Base-by-base conservation (phyloP, 768 basidiomycete genomes). In the Lactarius hengduanensis region DNA sequence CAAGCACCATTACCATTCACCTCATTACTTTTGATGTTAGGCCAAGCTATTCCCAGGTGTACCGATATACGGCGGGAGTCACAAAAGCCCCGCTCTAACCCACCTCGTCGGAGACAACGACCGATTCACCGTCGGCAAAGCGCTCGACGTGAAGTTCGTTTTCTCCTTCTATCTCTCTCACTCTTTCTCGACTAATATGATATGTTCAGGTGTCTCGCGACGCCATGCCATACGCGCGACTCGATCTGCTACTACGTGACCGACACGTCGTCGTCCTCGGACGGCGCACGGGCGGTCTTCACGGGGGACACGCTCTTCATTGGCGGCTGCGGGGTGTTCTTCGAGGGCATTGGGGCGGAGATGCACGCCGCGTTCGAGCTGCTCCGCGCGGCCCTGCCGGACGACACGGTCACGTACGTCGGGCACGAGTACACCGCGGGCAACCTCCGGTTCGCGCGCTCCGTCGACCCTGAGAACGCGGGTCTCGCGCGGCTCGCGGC, bases 201-300 rank as follows among this genome's bases (percentile, higher is more conserved):
- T 32, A 30, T 60, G 34, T 28, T 13, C 67, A 91, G 92, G 75
- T 92, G 90, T 76, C 78, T 94, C 28, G 88, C 91, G 30, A 95
- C 92, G 1, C 92, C 94, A 1, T 96, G 94, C 77, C 96, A 98
- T 76, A 98, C 96, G 3, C 91, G 92, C 74, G 96, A 98, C 77
- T 97, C 96, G 18, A 96, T 96, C 71, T 97, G 92, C 80, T 98
- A 87, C 80, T 83, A 90, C 74, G 83, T 87, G 62, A 92, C 80
- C 26, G 69, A 72, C 66, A 47, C 58, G 32, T 78, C 82, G 36
- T 57, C 65, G 20, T 13, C 45, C 2, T 32, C 84, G 30, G 72
- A 79, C 67, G 80, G 79, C 67, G 80, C 89, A 0, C 89, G 90
- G 22, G 89, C 82, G 18, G 92, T 98, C 43, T 96, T 98, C 77